Evolutionary conservation across 2,329 filamentous ascomycete species (phyloP).

Genomic region (Hymenoscyphus linearis): DNA sequence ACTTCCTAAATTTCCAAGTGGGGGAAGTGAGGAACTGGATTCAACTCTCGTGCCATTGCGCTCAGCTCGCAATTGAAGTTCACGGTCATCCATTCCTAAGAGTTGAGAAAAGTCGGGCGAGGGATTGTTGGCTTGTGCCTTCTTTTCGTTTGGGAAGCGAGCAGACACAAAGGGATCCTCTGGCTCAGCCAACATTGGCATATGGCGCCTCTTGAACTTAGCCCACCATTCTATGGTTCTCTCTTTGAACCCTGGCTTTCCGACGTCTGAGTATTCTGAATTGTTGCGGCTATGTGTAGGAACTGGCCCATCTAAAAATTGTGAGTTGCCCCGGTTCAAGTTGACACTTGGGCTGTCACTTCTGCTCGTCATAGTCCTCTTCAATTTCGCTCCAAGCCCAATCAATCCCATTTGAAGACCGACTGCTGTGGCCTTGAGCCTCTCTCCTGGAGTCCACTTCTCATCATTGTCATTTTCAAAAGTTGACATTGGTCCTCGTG

Average conservation of each 20-base stretch:
- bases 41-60: constrained; percentile 17
- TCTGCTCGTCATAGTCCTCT: constrained; percentile 25
- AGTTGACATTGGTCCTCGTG: constrained; percentile 14
- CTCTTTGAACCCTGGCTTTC: constrained; percentile 27
- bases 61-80: constrained; percentile 25
- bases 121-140: constrained; percentile 17
- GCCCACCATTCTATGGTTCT: constrained; percentile 43
- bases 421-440: constrained; percentile 15
- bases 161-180: constrained; percentile 37
- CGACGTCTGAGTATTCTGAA: constrained; percentile 25
- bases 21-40: constrained; percentile 13
- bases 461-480: constrained; percentile 6
- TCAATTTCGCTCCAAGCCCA: constrained; percentile 26
- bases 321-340: constrained; percentile 49
- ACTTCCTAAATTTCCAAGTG: constrained; percentile 23
- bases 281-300: constrained; percentile 37
- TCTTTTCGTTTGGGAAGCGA: constrained; percentile 24
- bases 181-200: constrained; percentile 29
- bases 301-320: constrained; percentile 38
- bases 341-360: constrained; percentile 40
- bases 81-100: constrained; percentile 27
- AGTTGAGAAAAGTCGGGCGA: constrained; percentile 26
- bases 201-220: constrained; percentile 37
- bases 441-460: constrained; percentile 18
- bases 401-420: constrained; percentile 19